Evolutionary conservation across 2,329 filamentous ascomycete species (phyloP).

Genomic region (Alternaria consortialis): DNA sequence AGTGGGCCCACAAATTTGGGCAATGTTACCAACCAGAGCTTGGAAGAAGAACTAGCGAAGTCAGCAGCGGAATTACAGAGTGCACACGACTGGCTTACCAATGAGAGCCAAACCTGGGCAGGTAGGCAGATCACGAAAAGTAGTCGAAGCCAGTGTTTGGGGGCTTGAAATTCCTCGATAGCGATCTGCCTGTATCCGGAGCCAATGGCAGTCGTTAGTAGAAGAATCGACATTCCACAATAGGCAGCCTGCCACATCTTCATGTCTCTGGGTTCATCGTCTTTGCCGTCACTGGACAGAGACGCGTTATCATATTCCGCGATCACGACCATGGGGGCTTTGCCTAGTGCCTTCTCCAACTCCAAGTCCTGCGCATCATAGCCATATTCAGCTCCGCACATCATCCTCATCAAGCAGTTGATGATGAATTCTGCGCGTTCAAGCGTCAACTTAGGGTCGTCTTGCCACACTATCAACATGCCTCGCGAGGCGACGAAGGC

Average conservation of each 20-base stretch:
- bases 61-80: neutral
- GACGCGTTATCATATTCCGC: conserved; percentile 30
- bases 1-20: conserved; percentile 76
- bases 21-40: conserved; percentile 31
- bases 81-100: conserved; percentile 50
- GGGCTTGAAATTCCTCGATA: conserved; percentile 64
- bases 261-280: conserved; percentile 56
- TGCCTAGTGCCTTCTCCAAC: conserved; percentile 41
- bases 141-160: conserved; percentile 60
- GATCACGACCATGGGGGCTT: conserved; percentile 25
- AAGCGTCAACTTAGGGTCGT: conserved; percentile 76
- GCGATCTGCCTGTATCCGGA: conserved; percentile 65
- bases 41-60: conserved; percentile 45
- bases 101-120: conserved; percentile 66
- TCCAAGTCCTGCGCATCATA: conserved; percentile 53
- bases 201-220: conserved; percentile 64
- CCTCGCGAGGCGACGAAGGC: conserved; percentile 78
- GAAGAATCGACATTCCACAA: conserved; percentile 61
- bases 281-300: conserved; percentile 44
- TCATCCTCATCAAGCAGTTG: conserved; percentile 76
- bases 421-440: conserved; percentile 76
- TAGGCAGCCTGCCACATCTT: conserved; percentile 65
- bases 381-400: conserved; percentile 63
- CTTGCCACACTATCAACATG: conserved; percentile 82
- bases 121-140: conserved; percentile 63